Conservation (phyloP, 768 basidiomycete genomes). For the Plicaturopsis crispa region DNA sequence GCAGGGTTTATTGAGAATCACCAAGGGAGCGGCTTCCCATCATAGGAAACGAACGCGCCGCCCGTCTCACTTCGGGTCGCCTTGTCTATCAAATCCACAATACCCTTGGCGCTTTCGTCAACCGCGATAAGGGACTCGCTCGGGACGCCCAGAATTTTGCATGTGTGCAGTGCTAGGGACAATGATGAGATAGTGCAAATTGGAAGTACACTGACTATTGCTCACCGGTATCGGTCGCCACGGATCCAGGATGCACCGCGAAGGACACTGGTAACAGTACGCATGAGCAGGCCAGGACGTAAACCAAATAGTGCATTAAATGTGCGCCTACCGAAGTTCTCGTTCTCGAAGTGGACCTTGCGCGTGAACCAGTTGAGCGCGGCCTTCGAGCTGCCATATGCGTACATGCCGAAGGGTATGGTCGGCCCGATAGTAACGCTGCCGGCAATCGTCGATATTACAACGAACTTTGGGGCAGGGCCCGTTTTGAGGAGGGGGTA, state of each 20-base stretch:
- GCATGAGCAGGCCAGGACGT: not conserved
- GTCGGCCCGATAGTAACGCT: not conserved
- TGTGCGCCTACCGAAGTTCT: not conserved
- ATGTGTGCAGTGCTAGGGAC: not conserved
- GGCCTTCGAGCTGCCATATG: conserved; percentile 4
- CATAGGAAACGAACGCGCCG: not conserved
- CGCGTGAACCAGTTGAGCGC: conserved; percentile 1
- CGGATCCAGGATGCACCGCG: conserved; percentile 1
- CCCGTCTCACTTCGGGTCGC: not conserved
- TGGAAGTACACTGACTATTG: not conserved
- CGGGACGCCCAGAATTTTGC: not conserved
- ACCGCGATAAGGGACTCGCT: not conserved
- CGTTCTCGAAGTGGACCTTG: not conserved
- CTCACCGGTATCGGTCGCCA: conserved; percentile 4
- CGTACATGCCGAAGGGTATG: not conserved
- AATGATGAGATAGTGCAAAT: not conserved
- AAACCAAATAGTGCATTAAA: not conserved
- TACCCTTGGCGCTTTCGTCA: not conserved
- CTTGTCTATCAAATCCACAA: not conserved
- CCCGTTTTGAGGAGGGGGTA: conserved; percentile 2
- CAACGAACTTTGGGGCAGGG: not conserved
- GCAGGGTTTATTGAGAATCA: too few relatives aligned
- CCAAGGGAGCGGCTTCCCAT: too few relatives aligned
- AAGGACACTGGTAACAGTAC: not conserved
- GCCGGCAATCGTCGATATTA: not conserved